Evolutionary conservation across 2,329 filamentous ascomycete genomes (phyloP), one percentile per base, ranked within the genome.

Genomic region (Colletotrichum graminicola): DNA sequence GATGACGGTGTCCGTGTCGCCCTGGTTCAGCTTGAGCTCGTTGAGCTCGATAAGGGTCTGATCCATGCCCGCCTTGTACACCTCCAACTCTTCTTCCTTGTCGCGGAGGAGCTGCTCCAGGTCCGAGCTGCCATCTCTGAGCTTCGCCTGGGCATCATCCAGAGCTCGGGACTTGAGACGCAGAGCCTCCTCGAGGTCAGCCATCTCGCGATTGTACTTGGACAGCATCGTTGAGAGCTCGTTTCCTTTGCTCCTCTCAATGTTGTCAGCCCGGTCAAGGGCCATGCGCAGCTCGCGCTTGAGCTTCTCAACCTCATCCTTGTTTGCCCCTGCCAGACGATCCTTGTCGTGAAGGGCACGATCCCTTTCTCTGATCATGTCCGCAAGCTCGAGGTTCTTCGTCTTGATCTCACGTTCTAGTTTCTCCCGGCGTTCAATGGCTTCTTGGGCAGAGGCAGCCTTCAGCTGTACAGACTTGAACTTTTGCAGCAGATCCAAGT

Each of bases 61-160:
- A 79, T 99, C 96, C 94, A 99, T 97, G 77, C 94, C 95, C 56
- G 95, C 94, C 84, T 98, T 97, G 88, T 97, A 97, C 57, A 98
- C 95, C 82, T 98, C 96, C 34, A 99, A 90, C 82, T 99, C 96
- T 77, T 98, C 95, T 79, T 99, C 96, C 85, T 98, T 98, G 74
- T 98, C 96, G 57, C 92, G 92, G 41, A 99, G 87, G 63, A 93
- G 88, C 73, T 92, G 89, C 80, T 98, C 94, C 29, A 97, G 90
- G 78, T 98, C 96, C 0, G 92, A 93, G 80, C 92, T 92, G 52
- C 93, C 93, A 74, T 97, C 93, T 34, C 91, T 89, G 63, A 94
- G 87, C 81, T 92, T 94, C 78, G 90, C 86, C 67, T 94, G 92
- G 49, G 94, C 86, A 39, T 98, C 94, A 36, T 98, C 95, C 54